These are phyloP conservation scores for Tuber brumale DNA, from an alignment of 495 filamentous ascomycete genomes.

Conservation along the genomic window DNA sequence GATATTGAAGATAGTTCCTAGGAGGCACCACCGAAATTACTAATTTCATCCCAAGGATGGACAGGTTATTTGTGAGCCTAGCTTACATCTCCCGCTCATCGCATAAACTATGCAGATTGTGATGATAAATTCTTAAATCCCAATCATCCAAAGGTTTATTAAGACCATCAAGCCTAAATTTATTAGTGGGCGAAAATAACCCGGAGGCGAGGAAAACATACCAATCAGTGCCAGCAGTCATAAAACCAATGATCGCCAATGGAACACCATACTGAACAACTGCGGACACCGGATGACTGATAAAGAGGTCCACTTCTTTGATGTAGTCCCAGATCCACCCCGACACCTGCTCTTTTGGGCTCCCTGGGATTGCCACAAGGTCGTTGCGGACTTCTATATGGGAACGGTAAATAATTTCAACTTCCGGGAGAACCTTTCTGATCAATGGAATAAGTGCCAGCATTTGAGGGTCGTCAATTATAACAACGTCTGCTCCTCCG, in stretches of 20 bases:
- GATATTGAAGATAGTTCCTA: conserved; percentile 61
- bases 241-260: conserved; percentile 60
- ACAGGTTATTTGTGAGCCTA: conserved; percentile 3
- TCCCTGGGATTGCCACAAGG: conserved; percentile 61
- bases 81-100: conserved; percentile 53
- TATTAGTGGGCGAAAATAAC: neutral
- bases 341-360: conserved; percentile 71
- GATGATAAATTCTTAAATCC: conserved; percentile 69
- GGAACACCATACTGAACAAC: conserved; percentile 79
- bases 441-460: conserved; percentile 71
- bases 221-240: conserved; percentile 83
- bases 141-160: conserved; percentile 72
- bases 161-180: conserved; percentile 66
- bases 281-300: too few species aligned
- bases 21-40: conserved; percentile 14
- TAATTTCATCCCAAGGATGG: neutral
- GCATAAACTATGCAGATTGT: conserved; percentile 63
- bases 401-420: conserved; percentile 73
- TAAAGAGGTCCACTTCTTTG: conserved; percentile 69
- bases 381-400: conserved; percentile 83
- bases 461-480: conserved; percentile 85
- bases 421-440: conserved; percentile 60
- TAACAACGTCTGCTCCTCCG: conserved; percentile 76
- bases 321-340: conserved; percentile 66
- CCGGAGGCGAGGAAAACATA: conserved; percentile 33